These are phyloP conservation scores for Skeletonema costatum DNA, from an alignment of 108 stramenopile genomes.

Conservation along the genomic window DNA sequence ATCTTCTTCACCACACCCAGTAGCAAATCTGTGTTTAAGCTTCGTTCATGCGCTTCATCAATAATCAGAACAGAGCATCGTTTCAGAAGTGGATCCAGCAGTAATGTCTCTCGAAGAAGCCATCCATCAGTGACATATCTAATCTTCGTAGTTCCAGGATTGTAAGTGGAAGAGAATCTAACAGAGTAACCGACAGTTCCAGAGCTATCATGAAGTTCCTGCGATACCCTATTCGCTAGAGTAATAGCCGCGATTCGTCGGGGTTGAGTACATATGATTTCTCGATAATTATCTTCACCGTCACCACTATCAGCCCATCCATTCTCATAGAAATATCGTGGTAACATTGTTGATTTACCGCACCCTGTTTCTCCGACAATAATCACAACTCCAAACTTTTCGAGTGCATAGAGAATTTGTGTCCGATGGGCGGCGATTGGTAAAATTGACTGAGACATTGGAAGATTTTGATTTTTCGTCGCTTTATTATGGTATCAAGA, in stretches of 20 bases:
- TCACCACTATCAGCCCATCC: conserved; percentile 70
- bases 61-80: conserved; percentile 93
- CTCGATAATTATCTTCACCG: conserved; percentile 30
- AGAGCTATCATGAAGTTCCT: conserved; percentile 54
- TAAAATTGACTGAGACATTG: conserved; percentile 29
- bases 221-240: conserved; percentile 79
- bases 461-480: background rate
- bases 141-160: conserved; percentile 62
- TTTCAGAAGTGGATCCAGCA: conserved; percentile 90
- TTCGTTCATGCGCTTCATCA: conserved; percentile 97
- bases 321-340: conserved; percentile 89
- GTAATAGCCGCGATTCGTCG: conserved; percentile 90
- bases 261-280: conserved; percentile 92
- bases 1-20: conserved; percentile 91
- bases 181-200: conserved; percentile 82
- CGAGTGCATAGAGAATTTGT: conserved; percentile 81
- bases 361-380: conserved; percentile 96
- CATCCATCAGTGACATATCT: conserved; percentile 92
- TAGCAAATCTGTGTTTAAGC: conserved; percentile 88
- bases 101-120: conserved; percentile 86
- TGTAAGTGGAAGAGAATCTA: conserved; percentile 72
- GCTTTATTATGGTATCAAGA: no score
- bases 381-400: conserved; percentile 75
- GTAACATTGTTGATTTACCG: conserved; percentile 96
- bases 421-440: conserved; percentile 83